phyloP scores from a whole-genome alignment of 768 basidiomycete species.

The Leccinum truebloodii region DNA sequence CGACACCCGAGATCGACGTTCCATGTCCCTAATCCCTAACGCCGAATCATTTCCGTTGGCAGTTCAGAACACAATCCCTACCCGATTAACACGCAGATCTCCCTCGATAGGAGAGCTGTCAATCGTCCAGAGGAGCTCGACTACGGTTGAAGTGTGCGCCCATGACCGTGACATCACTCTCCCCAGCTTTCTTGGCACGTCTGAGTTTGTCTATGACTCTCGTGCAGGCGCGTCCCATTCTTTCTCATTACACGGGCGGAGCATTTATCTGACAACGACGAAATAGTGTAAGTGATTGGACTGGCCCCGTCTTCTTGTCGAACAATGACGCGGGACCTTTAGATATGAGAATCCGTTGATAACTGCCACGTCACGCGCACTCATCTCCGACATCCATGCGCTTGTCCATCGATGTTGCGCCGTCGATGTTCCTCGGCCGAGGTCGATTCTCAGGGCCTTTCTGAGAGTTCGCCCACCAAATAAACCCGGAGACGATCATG shows the following conservation, averaged over 20 bases:
- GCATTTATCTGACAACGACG: slow-evolving; percentile 9
- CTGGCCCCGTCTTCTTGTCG: not conserved
- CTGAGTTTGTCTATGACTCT: slow-evolving; percentile 68
- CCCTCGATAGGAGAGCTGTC: slow-evolving; percentile 27
- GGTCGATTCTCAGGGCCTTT: slow-evolving; percentile 44
- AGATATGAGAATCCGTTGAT: slow-evolving; percentile 82
- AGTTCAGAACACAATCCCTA: not conserved
- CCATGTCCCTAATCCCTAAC: slow-evolving; percentile 15
- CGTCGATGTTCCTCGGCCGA: slow-evolving; percentile 55
- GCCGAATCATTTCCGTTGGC: not conserved
- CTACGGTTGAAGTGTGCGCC: slow-evolving; percentile 69
- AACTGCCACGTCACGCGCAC: slow-evolving; percentile 69
- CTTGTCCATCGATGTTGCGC: slow-evolving; percentile 60
- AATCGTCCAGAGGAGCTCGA: slow-evolving; percentile 47
- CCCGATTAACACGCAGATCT: slow-evolving; percentile 6
- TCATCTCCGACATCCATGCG: slow-evolving; percentile 71
- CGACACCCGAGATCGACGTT: not conserved
- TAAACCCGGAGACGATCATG: slow-evolving; percentile 28
- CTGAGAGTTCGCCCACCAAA: slow-evolving; percentile 41
- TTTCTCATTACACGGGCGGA: slow-evolving; percentile 2
- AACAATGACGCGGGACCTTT: slow-evolving; percentile 13
- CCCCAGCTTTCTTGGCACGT: slow-evolving; percentile 48
- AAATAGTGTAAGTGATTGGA: slow-evolving; percentile 29
- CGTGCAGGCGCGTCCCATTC: slow-evolving; percentile 56
- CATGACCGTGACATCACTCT: slow-evolving; percentile 52